phyloP scores from a whole-genome alignment of 2,329 filamentous ascomycete genomes.

The Diplodia corticola region DNA sequence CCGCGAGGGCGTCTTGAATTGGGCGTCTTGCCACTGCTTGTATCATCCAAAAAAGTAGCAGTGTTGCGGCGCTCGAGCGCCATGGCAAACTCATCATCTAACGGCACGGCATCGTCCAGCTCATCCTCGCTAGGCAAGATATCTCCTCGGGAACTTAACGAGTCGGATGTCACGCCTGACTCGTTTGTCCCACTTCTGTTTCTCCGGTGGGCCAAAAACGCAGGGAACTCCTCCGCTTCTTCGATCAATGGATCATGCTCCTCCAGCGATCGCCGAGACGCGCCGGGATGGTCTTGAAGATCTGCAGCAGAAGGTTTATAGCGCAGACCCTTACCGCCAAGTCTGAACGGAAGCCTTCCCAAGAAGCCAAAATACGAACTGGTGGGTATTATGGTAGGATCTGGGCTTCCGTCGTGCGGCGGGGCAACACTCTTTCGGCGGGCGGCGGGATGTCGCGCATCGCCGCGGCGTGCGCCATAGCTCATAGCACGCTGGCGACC shows the following conservation, averaged over 20 bases:
- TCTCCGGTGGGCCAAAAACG: constrained; percentile 45
- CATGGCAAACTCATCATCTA: constrained; percentile 91
- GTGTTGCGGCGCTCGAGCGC: constrained; percentile 71
- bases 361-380: constrained; percentile 84
- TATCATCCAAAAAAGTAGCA: constrained; percentile 61
- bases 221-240: constrained; percentile 53
- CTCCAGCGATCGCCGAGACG: constrained; percentile 54
- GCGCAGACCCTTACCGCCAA: constrained; percentile 73
- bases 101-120: constrained; percentile 80
- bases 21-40: constrained; percentile 63
- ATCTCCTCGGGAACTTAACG: constrained; percentile 83
- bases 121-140: constrained; percentile 90
- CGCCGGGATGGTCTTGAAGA: constrained; percentile 79
- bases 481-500: constrained; percentile 80
- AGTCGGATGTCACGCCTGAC: constrained; percentile 81
- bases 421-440: constrained; percentile 58
- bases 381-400: constrained; percentile 87
- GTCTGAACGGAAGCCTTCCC: constrained; percentile 77
- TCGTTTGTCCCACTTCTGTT: constrained; percentile 76
- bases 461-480: constrained; percentile 70
- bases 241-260: constrained; percentile 73
- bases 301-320: constrained; percentile 92
- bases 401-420: constrained; percentile 54
- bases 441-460: constrained; percentile 31
- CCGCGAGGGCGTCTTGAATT: constrained; percentile 46